Conservation (phyloP, 257 asterid genomes). For the Prunella vulgaris region DNA sequence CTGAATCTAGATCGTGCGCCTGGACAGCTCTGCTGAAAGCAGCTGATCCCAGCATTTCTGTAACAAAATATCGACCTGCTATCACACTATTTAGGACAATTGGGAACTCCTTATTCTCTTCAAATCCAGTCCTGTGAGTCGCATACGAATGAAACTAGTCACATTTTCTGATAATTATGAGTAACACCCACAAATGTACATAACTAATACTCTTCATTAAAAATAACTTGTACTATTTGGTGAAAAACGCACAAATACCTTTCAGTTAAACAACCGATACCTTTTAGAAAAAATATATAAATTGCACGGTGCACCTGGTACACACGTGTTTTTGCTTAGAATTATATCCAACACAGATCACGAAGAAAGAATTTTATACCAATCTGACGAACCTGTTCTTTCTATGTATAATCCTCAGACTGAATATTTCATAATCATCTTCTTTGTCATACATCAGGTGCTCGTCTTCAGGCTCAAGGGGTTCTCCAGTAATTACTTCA, state of each 20-base stretch:
- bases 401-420: slow-evolving; percentile 68
- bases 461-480: slow-evolving; percentile 40
- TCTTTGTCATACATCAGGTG: slow-evolving; percentile 37
- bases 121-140: slow-evolving; percentile 82
- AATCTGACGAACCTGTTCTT: slow-evolving; percentile 59
- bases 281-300: too few species aligned
- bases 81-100: slow-evolving; percentile 61
- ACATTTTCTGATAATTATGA: too few species aligned
- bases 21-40: slow-evolving; percentile 90
- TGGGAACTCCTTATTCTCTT: slow-evolving; percentile 80
- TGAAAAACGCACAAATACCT: too few species aligned
- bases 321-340: too few species aligned
- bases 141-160: neutral
- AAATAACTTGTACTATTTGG: too few species aligned
- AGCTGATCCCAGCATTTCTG: slow-evolving; percentile 81
- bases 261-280: too few species aligned
- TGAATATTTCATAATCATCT: slow-evolving; percentile 63
- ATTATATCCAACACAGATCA: neutral
- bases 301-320: too few species aligned
- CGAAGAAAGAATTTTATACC: neutral
- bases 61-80: slow-evolving; percentile 66
- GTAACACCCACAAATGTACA: too few species aligned
- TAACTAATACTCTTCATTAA: too few species aligned
- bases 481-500: slow-evolving; percentile 23
- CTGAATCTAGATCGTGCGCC: slow-evolving; percentile 70